A percentile compares a stretch with the other conserved stretches of the same genome.
phyloP scores from a whole-genome alignment of 108 stramenopile species.

The Discostella stelligeroides region DNA sequence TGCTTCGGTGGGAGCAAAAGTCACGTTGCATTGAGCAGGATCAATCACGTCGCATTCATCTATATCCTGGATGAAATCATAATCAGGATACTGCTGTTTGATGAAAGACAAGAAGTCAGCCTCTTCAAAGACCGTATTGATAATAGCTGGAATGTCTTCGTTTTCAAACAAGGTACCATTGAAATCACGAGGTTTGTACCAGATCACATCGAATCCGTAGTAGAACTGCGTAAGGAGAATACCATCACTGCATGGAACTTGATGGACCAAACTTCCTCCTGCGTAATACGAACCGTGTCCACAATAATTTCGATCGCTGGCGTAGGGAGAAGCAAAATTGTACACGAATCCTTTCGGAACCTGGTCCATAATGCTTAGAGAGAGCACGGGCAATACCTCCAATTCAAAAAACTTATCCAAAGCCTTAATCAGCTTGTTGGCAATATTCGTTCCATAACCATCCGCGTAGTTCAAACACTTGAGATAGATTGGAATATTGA shows the following conservation, averaged over 20 bases:
- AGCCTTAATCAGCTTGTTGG: slow-evolving; percentile 33
- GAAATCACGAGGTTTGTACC: slow-evolving; percentile 34
- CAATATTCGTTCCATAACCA: slow-evolving; percentile 20
- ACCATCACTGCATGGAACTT: slow-evolving; percentile 25
- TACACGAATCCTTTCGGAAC: slow-evolving; percentile 20
- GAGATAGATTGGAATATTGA: slow-evolving; percentile 24
- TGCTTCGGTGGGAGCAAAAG: slow-evolving; percentile 19
- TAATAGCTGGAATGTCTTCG: slow-evolving; percentile 14
- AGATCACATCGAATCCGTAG: slow-evolving; percentile 45
- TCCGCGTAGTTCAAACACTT: slow-evolving; percentile 27
- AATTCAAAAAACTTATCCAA: slow-evolving; percentile 38
- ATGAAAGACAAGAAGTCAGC: slow-evolving; percentile 26
- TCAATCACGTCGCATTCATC: slow-evolving; percentile 30
- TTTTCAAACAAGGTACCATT: slow-evolving; percentile 19
- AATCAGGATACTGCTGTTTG: slow-evolving; percentile 12
- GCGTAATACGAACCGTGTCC: slow-evolving; percentile 33
- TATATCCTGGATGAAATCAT: slow-evolving; percentile 18
- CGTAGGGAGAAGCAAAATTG: slow-evolving; percentile 29
- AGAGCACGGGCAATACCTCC: slow-evolving; percentile 9
- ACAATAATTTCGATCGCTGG: slow-evolving; percentile 24
- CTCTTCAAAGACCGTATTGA: slow-evolving; percentile 23
- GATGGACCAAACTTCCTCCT: slow-evolving; percentile 28
- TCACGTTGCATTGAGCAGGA: slow-evolving; percentile 15
- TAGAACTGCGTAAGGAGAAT: slow-evolving; percentile 35
- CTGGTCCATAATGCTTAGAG: slow-evolving; percentile 8